phyloP scores from a whole-genome alignment of 1,284 basidiomycete species.

The Malassezia japonica region DNA sequence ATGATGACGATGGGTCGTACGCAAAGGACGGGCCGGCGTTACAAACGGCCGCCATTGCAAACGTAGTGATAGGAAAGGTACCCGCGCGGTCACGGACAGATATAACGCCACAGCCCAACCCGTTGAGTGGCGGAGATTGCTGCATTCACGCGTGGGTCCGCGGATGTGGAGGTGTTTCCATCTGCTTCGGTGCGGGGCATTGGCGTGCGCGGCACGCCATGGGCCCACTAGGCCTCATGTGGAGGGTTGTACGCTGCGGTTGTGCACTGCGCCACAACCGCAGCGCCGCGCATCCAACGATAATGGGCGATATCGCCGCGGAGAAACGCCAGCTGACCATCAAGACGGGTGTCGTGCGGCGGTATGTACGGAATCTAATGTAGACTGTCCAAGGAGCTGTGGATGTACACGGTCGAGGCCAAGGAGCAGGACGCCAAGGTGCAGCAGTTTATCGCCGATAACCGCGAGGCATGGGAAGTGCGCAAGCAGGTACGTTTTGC shows the following conservation, averaged over 20 bases:
- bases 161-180: slow-evolving; percentile 4
- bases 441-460: not conserved
- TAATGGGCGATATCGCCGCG: slow-evolving; percentile 16
- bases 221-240: too few species aligned
- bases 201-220: too few species aligned
- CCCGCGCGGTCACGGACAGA: not conserved
- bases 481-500: slow-evolving; percentile 7
- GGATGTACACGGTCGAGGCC: slow-evolving; percentile 7
- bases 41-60: not conserved
- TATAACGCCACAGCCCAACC: not conserved
- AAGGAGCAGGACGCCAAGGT: slow-evolving; percentile 10
- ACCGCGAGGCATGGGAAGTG: slow-evolving; percentile 10
- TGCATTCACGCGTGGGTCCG: not conserved
- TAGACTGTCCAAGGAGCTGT: slow-evolving; percentile 13
- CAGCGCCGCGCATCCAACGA: too few species aligned
- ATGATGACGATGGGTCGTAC: not conserved
- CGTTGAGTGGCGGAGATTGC: not conserved
- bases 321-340: slow-evolving; percentile 24
- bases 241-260: too few species aligned
- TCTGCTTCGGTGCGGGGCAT: not conserved
- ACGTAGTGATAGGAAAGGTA: not conserved
- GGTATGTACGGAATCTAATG: slow-evolving; percentile 7
- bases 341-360: slow-evolving; percentile 23
- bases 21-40: not conserved
- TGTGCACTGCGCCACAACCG: too few species aligned